Evolutionary conservation across 805 yeast species (phyloP), one percentile per base, ranked within the genome.

Genomic region (Saccharomyces paradoxus): DNA sequence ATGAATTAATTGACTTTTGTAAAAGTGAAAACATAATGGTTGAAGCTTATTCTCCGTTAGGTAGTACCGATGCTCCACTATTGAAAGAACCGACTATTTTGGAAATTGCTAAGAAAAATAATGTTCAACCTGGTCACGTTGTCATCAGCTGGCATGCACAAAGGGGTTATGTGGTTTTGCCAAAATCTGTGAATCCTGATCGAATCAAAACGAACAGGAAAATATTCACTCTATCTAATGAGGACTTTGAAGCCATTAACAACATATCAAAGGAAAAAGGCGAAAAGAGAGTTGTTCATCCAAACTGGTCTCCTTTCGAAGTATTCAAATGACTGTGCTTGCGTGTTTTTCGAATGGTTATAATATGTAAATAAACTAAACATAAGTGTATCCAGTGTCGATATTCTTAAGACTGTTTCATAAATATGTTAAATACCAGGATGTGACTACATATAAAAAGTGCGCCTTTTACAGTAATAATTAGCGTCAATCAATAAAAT

Each of bases 21-120:
- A 71, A 74, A 55, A 64, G 69, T 41, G 73, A 84, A 57, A 79
- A 75, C 55, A 81, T 84, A 57, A 66, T 74, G 44, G 67, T 84
- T 54, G 83, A 83, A 66, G 94, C 92, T 6, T 87, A 86, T 71
- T 81, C 87, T 30, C 91, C 94, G 14, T 74, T 87, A 60, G 90
- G 89, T 7, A 78, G 84, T 21, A 68, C 74, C 10, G 79, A 76
- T 53, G 75, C 82, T 9, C 82, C 84, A 10, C 59, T 80, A n/a
- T 68, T 79, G 55, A 64, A 69, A 41, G 76, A 81, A 58, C 74
- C 70, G 29, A 66, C 70, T 9, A 62, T 82, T 17, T 55, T 62
- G 3, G 67, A 67, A 12, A 62, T 81, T 30, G 81, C 83, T 12
- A 64, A 74, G 48, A 75, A 73, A 55, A 56, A 61, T 32, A 56